phyloP scores from a whole-genome alignment of 768 basidiomycete genomes.

The Paxillus rubicundulus region DNA sequence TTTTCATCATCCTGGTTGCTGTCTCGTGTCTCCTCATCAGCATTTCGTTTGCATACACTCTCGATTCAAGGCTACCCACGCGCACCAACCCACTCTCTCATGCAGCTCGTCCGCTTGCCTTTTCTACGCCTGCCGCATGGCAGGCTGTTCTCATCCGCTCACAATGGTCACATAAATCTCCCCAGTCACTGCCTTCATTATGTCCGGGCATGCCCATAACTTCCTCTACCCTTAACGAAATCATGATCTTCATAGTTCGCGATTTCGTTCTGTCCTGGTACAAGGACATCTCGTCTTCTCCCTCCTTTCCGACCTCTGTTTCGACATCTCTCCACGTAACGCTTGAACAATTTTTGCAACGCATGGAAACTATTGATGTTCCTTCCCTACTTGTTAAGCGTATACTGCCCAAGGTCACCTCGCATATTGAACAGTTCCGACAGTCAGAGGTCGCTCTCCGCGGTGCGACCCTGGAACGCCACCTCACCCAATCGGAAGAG shows the following conservation, averaged over 20 bases:
- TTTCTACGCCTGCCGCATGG: conserved; percentile 95
- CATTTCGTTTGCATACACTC: conserved; percentile 54
- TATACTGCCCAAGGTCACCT: conserved; percentile 84
- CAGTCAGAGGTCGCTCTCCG: conserved; percentile 85
- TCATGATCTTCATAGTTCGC: conserved; percentile 75
- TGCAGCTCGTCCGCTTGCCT: conserved; percentile 73
- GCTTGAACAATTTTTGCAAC: conserved; percentile 54
- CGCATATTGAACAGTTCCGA: conserved; percentile 87
- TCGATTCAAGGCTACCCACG: conserved; percentile 47
- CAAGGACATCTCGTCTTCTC: conserved; percentile 76
- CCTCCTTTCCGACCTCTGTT: conserved; percentile 85
- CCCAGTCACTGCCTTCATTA: conserved; percentile 65
- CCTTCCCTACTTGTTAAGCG: conserved; percentile 76
- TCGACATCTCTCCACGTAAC: conserved; percentile 70
- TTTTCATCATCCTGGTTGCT: conserved; percentile 48
- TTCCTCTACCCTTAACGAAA: conserved; percentile 72
- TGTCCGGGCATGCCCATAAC: conserved; percentile 62
- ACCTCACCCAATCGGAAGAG: conserved; percentile 86
- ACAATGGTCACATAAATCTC: conserved; percentile 80
- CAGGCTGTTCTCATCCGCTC: conserved; percentile 84
- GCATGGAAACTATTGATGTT: conserved; percentile 62
- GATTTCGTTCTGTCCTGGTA: conserved; percentile 95
- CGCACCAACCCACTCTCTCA: conserved; percentile 41
- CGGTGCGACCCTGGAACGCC: conserved; percentile 77
- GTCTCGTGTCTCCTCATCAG: conserved; percentile 52